Conservation (phyloP, 805 yeast genomes). For the Hanseniaspora pseudoguilliermondii region DNA sequence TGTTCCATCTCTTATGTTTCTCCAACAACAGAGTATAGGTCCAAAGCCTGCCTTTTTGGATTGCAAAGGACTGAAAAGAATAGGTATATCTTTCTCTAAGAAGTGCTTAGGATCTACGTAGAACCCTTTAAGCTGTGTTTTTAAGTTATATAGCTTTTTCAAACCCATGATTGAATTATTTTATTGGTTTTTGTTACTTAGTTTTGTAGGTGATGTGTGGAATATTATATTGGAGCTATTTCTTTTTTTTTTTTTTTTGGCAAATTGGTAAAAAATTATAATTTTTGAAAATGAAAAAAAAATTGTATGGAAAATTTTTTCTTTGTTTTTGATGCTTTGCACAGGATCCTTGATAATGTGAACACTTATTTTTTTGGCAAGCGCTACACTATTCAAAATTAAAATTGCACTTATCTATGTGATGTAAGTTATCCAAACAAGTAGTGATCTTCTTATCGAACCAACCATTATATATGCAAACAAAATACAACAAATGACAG, state of each 20-base stretch:
- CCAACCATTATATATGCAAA: too few species aligned
- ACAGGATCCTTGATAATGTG: not conserved
- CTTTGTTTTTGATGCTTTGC: not conserved
- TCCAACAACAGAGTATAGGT: constrained; percentile 72
- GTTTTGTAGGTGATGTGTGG: too few species aligned
- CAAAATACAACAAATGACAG: not conserved
- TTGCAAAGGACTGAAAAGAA: constrained; percentile 37
- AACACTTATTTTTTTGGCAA: not conserved
- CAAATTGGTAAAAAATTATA: too few species aligned
- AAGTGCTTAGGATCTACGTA: constrained; percentile 21
- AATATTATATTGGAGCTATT: too few species aligned
- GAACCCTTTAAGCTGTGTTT: constrained; percentile 7
- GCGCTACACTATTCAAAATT: too few species aligned
- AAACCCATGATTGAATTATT: not conserved
- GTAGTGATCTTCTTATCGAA: too few species aligned
- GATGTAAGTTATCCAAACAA: not conserved
- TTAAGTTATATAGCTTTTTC: not conserved
- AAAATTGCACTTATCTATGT: too few species aligned
- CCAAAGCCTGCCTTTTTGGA: constrained; percentile 49
- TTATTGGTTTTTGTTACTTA: not conserved
- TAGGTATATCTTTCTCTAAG: constrained; percentile 29
- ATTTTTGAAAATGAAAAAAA: not conserved
- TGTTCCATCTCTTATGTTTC: constrained; percentile 81
- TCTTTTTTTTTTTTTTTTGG: too few species aligned
- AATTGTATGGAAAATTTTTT: not conserved